Percentiles rank a stretch among this genome's conserved stretches.
Conservation (phyloP, 768 basidiomycete species). For the Tricholoma sp. region DNA sequence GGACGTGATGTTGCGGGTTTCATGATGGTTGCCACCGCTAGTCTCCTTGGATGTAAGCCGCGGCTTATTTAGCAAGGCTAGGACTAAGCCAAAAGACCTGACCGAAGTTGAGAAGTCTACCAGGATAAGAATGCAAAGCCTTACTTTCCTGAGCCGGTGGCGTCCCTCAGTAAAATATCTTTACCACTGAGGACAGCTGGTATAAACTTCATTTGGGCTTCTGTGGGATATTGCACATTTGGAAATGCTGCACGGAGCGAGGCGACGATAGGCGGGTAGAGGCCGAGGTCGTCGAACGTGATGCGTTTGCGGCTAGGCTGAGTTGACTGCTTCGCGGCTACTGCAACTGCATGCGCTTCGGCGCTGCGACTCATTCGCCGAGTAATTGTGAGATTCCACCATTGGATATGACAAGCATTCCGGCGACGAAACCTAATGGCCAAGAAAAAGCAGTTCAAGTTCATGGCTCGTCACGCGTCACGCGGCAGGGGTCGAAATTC, state of each 20-base stretch:
- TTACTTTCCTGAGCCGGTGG: slow-evolving; percentile 79
- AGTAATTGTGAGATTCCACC: background rate
- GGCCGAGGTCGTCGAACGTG: slow-evolving; percentile 49
- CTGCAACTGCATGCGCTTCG: slow-evolving; percentile 14
- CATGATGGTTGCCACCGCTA: slow-evolving; percentile 15
- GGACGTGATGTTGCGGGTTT: slow-evolving; percentile 37
- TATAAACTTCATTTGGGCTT: slow-evolving; percentile 55
- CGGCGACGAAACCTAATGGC: slow-evolving; percentile 9
- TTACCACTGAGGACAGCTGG: slow-evolving; percentile 50
- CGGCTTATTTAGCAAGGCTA: slow-evolving; percentile 60
- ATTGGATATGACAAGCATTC: slow-evolving; percentile 8
- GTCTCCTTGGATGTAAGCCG: slow-evolving; percentile 24
- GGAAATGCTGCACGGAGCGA: slow-evolving; percentile 60
- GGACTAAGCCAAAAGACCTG: slow-evolving; percentile 68
- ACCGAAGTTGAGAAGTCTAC: slow-evolving; percentile 2
- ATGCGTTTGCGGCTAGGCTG: background rate
- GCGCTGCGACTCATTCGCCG: slow-evolving; percentile 23
- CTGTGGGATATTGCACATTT: slow-evolving; percentile 50
- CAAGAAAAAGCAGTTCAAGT: slow-evolving; percentile 18
- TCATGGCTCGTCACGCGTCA: slow-evolving; percentile 16
- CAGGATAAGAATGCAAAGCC: slow-evolving; percentile 20
- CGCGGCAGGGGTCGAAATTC: too few relatives aligned
- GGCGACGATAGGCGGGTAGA: slow-evolving; percentile 42
- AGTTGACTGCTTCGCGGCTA: background rate
- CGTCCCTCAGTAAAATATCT: slow-evolving; percentile 63